These are phyloP conservation scores for Russula brevipes DNA, from an alignment of 768 basidiomycete genomes.

Conservation along the genomic window DNA sequence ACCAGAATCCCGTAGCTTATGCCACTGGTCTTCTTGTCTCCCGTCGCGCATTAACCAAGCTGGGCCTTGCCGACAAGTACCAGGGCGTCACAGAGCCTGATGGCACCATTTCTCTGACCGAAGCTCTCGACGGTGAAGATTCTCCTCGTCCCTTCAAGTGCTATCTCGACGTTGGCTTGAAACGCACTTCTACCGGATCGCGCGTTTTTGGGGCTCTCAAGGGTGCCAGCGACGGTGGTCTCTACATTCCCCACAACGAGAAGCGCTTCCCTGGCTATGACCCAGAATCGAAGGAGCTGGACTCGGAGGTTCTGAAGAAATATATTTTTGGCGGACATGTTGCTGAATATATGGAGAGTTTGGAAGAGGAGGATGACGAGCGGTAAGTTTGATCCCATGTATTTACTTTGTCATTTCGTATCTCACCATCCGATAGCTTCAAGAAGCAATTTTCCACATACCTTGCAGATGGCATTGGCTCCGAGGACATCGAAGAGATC, in stretches of 20 bases:
- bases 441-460: slow-evolving; percentile 97
- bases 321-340: slow-evolving; percentile 98
- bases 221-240: slow-evolving; percentile 95
- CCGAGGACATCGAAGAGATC: slow-evolving; percentile 96
- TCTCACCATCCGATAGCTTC: slow-evolving; percentile 51
- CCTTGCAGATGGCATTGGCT: slow-evolving; percentile 91
- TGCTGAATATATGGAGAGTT: slow-evolving; percentile 98
- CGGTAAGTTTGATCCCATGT: slow-evolving; percentile 44
- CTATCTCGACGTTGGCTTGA: slow-evolving; percentile 97
- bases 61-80: slow-evolving; percentile 97
- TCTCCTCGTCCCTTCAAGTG: slow-evolving; percentile 98
- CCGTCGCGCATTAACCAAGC: slow-evolving; percentile 90
- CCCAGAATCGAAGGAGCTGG: slow-evolving; percentile 84
- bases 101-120: slow-evolving; percentile 78
- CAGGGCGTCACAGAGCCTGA: slow-evolving; percentile 90
- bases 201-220: slow-evolving; percentile 99
- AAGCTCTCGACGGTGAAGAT: slow-evolving; percentile 83
- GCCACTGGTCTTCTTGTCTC: slow-evolving; percentile 94
- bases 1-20: slow-evolving; percentile 56
- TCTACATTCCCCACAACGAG: slow-evolving; percentile 96
- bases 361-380: slow-evolving; percentile 99
- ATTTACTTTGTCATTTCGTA: neutral
- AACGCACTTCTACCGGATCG: slow-evolving; percentile 94
- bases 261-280: slow-evolving; percentile 99
- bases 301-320: slow-evolving; percentile 92